Evolutionary conservation across 2,329 filamentous ascomycete species (phyloP).

Genomic region (Ceratocystis eucalypticola): DNA sequence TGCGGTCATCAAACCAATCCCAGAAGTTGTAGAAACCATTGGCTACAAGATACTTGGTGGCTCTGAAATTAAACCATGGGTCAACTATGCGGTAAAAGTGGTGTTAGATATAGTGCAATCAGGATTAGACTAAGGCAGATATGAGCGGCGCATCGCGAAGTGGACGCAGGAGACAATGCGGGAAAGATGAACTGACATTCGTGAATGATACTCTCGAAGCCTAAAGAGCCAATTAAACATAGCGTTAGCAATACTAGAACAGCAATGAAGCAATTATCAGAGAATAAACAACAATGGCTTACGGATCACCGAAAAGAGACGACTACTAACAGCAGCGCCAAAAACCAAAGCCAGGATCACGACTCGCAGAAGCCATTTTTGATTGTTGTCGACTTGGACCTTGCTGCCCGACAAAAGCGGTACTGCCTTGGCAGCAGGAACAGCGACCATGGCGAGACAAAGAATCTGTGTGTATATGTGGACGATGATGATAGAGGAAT

Average conservation of each 20-base stretch:
- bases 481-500: neutral
- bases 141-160: neutral
- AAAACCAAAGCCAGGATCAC: conserved; percentile 87
- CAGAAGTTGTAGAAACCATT: conserved; percentile 98
- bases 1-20: conserved; percentile 99
- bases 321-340: conserved; percentile 77
- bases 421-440: conserved; percentile 10
- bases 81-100: conserved; percentile 51
- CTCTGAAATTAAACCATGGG: conserved; percentile 99
- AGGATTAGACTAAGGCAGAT: conserved; percentile 22
- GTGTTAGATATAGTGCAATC: conserved; percentile 13
- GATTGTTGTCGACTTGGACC: conserved; percentile 24
- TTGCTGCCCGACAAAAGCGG: conserved; percentile 22
- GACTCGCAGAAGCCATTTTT: conserved; percentile 53
- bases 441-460: conserved; percentile 10
- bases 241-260: conserved; percentile 25
- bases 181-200: conserved; percentile 61
- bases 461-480: neutral
- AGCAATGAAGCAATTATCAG: neutral
- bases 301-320: conserved; percentile 97
- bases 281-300: conserved; percentile 31
- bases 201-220: conserved; percentile 98
- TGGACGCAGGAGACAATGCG: conserved; percentile 6
- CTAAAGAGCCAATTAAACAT: conserved; percentile 31
- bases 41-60: conserved; percentile 91